Evolutionary conservation across 495 filamentous ascomycete genomes (phyloP).

Genomic region (Rhypophila decipiens): DNA sequence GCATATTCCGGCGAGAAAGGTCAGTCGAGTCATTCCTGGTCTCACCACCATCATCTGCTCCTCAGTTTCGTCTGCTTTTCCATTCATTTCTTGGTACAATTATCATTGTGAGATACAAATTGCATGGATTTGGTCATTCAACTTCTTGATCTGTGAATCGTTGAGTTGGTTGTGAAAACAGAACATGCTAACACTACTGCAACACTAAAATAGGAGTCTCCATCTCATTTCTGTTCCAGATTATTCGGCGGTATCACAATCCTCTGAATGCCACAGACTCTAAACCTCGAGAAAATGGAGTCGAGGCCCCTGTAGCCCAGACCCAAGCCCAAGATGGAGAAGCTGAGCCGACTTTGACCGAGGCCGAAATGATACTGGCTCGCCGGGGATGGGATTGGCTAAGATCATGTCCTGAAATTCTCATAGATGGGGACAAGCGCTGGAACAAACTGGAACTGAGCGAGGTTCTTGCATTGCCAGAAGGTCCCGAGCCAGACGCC

Average conservation of each 20-base stretch:
- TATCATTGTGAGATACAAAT: too few species aligned
- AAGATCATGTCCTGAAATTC: constrained; percentile 34
- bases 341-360: constrained; percentile 13
- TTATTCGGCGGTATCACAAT: constrained; percentile 24
- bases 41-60: neutral
- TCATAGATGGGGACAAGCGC: constrained; percentile 30
- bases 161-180: too few species aligned
- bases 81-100: neutral
- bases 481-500: too few species aligned
- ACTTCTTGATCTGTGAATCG: too few species aligned
- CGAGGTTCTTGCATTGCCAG: constrained; percentile 36
- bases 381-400: constrained; percentile 43
- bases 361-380: constrained; percentile 26
- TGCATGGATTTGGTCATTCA: too few species aligned
- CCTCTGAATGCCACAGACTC: constrained; percentile 8
- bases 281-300: constrained; percentile 1
- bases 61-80: neutral
- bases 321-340: constrained; percentile 6
- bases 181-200: constrained; percentile 10
- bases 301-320: neutral
- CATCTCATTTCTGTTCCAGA: constrained; percentile 19
- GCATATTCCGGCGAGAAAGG: constrained; percentile 61
- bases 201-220: constrained; percentile 20
- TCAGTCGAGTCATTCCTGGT: constrained; percentile 36
- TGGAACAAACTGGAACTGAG: constrained; percentile 36